A percentile compares a stretch with the other conserved stretches of the same genome.
Conservation (phyloP, 1,139 yeast species). For the Lodderomyces margitis region DNA sequence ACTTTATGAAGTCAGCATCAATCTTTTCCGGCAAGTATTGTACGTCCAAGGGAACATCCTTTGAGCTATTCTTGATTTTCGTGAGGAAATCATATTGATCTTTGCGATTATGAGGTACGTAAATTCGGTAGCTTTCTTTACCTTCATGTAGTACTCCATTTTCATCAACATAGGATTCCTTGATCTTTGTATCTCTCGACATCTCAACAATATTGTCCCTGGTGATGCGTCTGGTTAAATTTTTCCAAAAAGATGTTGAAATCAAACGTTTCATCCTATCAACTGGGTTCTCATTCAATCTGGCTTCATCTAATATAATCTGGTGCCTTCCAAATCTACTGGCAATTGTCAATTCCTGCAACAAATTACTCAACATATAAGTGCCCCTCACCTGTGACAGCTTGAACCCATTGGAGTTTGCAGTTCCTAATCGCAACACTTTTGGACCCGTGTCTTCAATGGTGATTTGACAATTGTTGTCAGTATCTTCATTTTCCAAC, state of each 20-base stretch:
- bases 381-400: slow-evolving; percentile 81
- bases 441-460: slow-evolving; percentile 95
- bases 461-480: slow-evolving; percentile 81
- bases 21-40: slow-evolving; percentile 62
- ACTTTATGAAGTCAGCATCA: slow-evolving; percentile 70
- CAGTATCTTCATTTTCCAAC: slow-evolving; percentile 81
- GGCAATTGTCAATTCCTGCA: slow-evolving; percentile 90
- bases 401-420: slow-evolving; percentile 76
- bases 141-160: slow-evolving; percentile 28
- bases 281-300: slow-evolving; percentile 88
- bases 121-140: slow-evolving; percentile 64
- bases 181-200: slow-evolving; percentile 78
- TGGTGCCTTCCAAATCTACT: slow-evolving; percentile 74
- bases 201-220: slow-evolving; percentile 61
- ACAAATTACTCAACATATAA: slow-evolving; percentile 81
- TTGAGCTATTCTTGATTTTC: slow-evolving; percentile 51
- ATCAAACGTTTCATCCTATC: slow-evolving; percentile 73
- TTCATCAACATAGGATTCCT: slow-evolving; percentile 49
- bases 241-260: slow-evolving; percentile 76
- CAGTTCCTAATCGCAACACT: slow-evolving; percentile 78
- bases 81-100: slow-evolving; percentile 75
- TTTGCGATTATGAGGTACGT: slow-evolving; percentile 65
- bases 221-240: slow-evolving; percentile 71
- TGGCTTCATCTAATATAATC: slow-evolving; percentile 75
- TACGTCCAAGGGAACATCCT: slow-evolving; percentile 67